A percentile compares a stretch with the other conserved stretches of the same genome.
These are phyloP conservation scores for Penicillium sp. DNA, from an alignment of 2,329 filamentous ascomycete genomes.

Conservation along the genomic window DNA sequence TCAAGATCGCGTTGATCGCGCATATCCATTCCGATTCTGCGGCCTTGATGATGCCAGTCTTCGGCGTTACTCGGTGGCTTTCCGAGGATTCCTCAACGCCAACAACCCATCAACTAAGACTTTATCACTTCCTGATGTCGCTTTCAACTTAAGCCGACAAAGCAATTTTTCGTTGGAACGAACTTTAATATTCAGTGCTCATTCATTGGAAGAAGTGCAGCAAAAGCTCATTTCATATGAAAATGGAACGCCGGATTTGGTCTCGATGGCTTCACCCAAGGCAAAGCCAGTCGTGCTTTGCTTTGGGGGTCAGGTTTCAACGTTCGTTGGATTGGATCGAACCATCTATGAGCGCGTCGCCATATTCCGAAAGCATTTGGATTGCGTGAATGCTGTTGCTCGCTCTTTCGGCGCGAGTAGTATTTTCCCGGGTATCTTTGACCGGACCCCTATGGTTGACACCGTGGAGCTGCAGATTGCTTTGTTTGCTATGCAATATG, in stretches of 20 bases:
- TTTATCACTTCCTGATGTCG: conserved; percentile 28
- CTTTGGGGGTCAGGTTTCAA: conserved; percentile 44
- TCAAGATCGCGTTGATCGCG: background rate
- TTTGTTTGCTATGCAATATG: conserved; percentile 39
- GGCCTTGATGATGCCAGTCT: background rate
- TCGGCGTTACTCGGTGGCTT: background rate
- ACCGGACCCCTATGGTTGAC: conserved; percentile 19
- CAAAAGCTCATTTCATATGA: background rate
- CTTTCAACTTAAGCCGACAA: conserved; percentile 30
- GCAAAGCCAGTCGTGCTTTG: conserved; percentile 34
- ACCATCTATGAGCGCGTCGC: conserved; percentile 31
- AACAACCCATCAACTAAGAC: background rate
- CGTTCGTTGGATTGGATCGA: conserved; percentile 28
- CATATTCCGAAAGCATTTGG: conserved; percentile 35
- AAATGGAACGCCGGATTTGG: background rate
- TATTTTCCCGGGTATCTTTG: conserved; percentile 39
- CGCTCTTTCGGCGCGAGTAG: conserved; percentile 22
- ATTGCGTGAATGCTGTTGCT: conserved; percentile 10
- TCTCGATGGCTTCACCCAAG: background rate
- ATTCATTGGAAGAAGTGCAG: conserved; percentile 23
- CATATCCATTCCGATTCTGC: background rate
- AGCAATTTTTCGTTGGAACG: background rate
- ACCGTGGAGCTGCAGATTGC: conserved; percentile 35
- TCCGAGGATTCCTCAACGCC: background rate
- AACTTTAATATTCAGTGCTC: conserved; percentile 28